These are phyloP conservation scores for Flagelloscypha sp. DNA, from an alignment of 768 basidiomycete genomes.

Conservation along the genomic window DNA sequence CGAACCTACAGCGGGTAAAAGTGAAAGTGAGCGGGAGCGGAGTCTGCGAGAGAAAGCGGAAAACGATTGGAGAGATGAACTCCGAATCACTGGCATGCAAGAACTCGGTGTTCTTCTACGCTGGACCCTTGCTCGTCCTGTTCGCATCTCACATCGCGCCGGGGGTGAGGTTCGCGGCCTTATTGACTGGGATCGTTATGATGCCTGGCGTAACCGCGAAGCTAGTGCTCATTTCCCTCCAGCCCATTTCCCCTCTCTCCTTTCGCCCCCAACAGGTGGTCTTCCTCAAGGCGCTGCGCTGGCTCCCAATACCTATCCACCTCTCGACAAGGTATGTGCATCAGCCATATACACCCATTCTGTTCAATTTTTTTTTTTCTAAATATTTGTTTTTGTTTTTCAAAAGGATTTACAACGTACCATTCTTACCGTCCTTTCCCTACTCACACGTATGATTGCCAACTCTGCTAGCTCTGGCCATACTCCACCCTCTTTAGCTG, in stretches of 20 bases:
- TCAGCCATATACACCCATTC: no score
- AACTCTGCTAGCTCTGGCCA: conserved; percentile 82
- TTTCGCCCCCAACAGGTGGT: conserved; percentile 43
- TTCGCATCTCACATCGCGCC: conserved; percentile 60
- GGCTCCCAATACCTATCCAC: no score
- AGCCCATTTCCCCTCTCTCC: conserved; percentile 63
- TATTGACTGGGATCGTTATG: conserved; percentile 77
- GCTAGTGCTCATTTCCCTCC: conserved; percentile 70
- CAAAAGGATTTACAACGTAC: no score
- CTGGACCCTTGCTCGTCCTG: conserved; percentile 82
- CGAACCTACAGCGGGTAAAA: conserved; percentile 19
- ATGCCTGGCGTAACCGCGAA: conserved; percentile 77
- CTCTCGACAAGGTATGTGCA: no score
- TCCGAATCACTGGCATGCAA: conserved; percentile 74
- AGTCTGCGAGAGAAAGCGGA: conserved; percentile 32
- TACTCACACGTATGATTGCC: conserved; percentile 75
- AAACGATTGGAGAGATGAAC: conserved; percentile 66
- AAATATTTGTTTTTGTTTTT: no score
- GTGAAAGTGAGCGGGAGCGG: conserved; percentile 24
- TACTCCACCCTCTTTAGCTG: conserved; percentile 83
- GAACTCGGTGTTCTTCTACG: conserved; percentile 88
- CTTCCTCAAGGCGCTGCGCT: no score
- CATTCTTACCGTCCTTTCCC: conserved; percentile 64
- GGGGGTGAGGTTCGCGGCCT: conserved; percentile 76
- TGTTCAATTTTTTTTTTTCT: no score